Conservation (phyloP, 805 yeast species). For the Torulaspora quercuum region DNA sequence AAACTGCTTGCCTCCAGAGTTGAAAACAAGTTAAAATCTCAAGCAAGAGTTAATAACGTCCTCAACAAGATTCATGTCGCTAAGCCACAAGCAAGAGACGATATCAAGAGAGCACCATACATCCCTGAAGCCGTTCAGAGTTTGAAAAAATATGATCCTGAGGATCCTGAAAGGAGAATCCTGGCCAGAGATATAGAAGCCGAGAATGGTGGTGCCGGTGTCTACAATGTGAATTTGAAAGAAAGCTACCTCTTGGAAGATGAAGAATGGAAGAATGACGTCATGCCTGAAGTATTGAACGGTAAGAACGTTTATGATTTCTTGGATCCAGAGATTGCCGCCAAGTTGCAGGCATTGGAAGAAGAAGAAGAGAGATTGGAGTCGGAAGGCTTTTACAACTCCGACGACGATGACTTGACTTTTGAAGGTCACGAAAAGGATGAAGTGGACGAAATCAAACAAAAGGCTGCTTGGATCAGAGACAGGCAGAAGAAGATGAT, state of each 20-base stretch:
- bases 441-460: constrained; percentile 64
- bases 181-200: constrained; percentile 87
- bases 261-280: constrained; percentile 96
- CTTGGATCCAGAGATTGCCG: constrained; percentile 92
- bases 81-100: constrained; percentile 85
- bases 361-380: constrained; percentile 95
- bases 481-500: constrained; percentile 92
- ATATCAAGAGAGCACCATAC: constrained; percentile 67
- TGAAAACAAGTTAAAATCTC: constrained; percentile 92
- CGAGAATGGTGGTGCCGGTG: constrained; percentile 99
- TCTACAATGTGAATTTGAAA: constrained; percentile 86
- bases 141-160: constrained; percentile 64
- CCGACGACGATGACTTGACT: constrained; percentile 70
- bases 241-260: constrained; percentile 90
- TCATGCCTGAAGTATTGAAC: constrained; percentile 93
- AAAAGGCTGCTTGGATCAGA: constrained; percentile 94
- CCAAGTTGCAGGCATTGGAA: constrained; percentile 90
- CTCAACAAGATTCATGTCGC: constrained; percentile 95
- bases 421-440: constrained; percentile 68
- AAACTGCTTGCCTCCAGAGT: constrained; percentile 91
- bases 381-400: constrained; percentile 90
- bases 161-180: constrained; percentile 76
- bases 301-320: constrained; percentile 97
- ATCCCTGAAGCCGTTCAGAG: constrained; percentile 73
- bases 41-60: constrained; percentile 82